Evolutionary conservation across 139 green algal species (phyloP), one percentile per base, ranked within the genome.

Genomic region (Volvox africanus): DNA sequence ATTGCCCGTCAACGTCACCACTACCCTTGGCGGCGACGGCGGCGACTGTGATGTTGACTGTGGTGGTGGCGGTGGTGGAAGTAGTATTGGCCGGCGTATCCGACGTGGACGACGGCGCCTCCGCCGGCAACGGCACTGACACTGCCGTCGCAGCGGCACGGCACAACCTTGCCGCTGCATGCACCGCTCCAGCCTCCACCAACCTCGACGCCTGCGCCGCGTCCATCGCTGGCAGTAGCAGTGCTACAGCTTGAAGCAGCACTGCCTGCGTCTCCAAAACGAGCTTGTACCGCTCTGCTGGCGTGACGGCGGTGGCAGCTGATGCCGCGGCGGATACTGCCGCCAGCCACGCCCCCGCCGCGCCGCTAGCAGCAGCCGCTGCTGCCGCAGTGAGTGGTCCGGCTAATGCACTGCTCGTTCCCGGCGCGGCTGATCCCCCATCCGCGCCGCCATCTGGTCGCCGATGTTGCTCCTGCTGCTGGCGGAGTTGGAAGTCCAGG

Each of bases 241-340:
- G 37, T 26, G 69, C 85, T 20, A 80, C 24, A 1, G 85, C 85
- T 50, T 89, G 85, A 44, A 89, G 69, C 69, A 89, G 69, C 67
- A 73, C 3, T 16, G 86, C 86, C 71, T 83, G 71, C 30, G 50
- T 44, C 30, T 90, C 86, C 20, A 68, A 0, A 21, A 32, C 50
- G 26, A 75, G 73, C 11, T 30, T 19, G 11, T 30, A 28, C 13
- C 21, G 30, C 37, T 62, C 71, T 2, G 50, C 50, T 12, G 21
- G 73, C 37, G 30, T 6, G 24, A 22, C 19, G 0, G 44, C 35
- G 3, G 1, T 28, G 30, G 62, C 65, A 9, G 82, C 65, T 20
- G 35, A 65, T 13, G 82, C 82, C 33, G 82, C 81, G 24, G 61
- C 32, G 82, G 80, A 55, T 1, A 55, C 24, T 13, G 80, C 80